phyloP scores from a whole-genome alignment of 805 yeast species.

The Teunomyces atbi region DNA sequence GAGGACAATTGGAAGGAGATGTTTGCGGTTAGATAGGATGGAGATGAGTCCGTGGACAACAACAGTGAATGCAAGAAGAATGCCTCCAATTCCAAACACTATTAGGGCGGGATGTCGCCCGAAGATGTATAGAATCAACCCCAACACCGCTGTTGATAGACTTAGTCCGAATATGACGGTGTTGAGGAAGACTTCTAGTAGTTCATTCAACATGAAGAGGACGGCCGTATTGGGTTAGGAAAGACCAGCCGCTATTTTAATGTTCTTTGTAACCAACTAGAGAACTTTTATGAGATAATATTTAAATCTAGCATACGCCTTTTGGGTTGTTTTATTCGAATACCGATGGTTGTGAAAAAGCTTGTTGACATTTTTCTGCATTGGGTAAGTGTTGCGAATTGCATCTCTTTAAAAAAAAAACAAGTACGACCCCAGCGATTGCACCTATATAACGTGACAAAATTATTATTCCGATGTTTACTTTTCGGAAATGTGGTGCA shows the following conservation, averaged over 20 bases:
- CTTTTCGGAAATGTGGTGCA: no score
- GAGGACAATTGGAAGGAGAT: background rate
- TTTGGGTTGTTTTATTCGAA: background rate
- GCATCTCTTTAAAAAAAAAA: background rate
- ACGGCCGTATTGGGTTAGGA: background rate
- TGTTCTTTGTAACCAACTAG: background rate
- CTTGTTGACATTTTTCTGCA: conserved; percentile 2
- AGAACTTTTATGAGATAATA: background rate
- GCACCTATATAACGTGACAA: background rate
- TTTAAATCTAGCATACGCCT: background rate
- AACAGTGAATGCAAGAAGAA: conserved; percentile 1
- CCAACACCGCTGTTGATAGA: background rate
- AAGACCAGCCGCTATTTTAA: background rate
- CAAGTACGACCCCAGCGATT: background rate
- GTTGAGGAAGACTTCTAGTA: conserved; percentile 3
- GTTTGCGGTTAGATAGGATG: background rate
- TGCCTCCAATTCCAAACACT: conserved; percentile 2
- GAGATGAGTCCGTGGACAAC: background rate
- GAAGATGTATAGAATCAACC: conserved; percentile 3
- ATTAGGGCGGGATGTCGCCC: conserved; percentile 1
- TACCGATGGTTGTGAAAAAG: background rate
- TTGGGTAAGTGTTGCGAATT: conserved; percentile 3
- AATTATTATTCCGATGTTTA: no score
- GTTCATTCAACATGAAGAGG: background rate
- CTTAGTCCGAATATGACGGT: background rate